Evolutionary conservation across 129 eudicot genomes (phyloP).

Genomic region (Artemisia annua): DNA sequence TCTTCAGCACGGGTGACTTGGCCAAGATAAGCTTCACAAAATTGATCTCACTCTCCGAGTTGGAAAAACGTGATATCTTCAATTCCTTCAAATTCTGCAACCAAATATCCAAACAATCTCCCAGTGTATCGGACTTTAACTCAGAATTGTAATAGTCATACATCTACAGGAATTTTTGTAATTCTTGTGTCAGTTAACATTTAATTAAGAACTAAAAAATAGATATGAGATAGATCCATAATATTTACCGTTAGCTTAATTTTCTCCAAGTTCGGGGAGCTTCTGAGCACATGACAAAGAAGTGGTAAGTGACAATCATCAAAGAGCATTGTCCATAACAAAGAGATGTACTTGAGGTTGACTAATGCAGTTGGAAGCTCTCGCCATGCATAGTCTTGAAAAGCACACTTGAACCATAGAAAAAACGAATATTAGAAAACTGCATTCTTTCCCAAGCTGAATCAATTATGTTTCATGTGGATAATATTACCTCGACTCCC

Average conservation of each 20-base stretch:
- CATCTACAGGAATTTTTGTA: background rate
- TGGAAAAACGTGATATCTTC: background rate
- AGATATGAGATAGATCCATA: background rate
- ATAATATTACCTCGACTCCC: background rate
- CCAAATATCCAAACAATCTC: slow-evolving; percentile 1
- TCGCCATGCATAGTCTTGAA: too few species aligned
- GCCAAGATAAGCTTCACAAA: slow-evolving; percentile 15
- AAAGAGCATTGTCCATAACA: background rate
- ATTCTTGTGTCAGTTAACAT: background rate
- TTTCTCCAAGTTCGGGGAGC: slow-evolving; percentile 19
- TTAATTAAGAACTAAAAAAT: background rate
- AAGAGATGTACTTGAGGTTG: slow-evolving; percentile 17
- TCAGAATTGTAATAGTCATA: background rate
- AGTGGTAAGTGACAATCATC: background rate
- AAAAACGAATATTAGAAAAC: slow-evolving; percentile 2
- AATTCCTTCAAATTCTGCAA: slow-evolving; percentile 1
- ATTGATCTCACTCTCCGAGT: background rate
- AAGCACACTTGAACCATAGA: background rate
- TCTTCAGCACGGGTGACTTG: slow-evolving; percentile 16
- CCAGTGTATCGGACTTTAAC: background rate
- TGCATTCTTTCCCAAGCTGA: background rate
- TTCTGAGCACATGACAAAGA: background rate
- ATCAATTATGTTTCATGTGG: background rate
- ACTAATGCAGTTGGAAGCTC: slow-evolving; percentile 14
- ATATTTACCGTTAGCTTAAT: slow-evolving; percentile 6